Base-by-base conservation (phyloP, 1,284 basidiomycete species). In the Fomes fomentarius region DNA sequence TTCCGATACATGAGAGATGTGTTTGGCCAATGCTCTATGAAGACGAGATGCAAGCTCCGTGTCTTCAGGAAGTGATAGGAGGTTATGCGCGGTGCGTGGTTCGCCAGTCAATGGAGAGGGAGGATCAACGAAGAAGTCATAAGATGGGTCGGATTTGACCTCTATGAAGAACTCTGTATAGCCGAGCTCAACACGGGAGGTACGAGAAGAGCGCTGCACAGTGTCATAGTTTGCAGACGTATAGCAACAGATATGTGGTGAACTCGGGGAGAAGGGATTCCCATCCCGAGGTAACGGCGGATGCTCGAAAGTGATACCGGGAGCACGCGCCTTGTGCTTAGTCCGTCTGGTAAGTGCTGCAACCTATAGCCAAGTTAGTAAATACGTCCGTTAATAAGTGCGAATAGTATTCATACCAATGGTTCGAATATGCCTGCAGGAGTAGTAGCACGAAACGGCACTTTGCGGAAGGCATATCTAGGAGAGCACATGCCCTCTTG, bases 161-260 rank as follows among this genome's bases (percentile, higher is more conserved):
- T 51, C 42, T 10, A 56, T 56, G 40, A 56, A 51, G 19, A 51
- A 19, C 17, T 50, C 54, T n/a, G 54, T 34, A 30, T 43, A 56
- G 4, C 54, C 54, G 1, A 56, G 38, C 24, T 47, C 44, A 1
- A 30, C 21, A 10, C 54, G 43, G 6, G 49, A 38, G 5, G 31
- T n/a, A 12, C 10, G 11, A 12, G 7, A 6, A 1, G 44, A 12
- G 1, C 17, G 24, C 5, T 21, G 34, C 15, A 50, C 48, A 1
- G n/a, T n/a, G 1, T 50, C 22, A 12, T 46, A 3, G 21, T 50
- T 34, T 4, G 15, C 9, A 12, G 28, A 17, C 8, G 48, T 19
- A 31, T 50, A 50, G 33, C 47, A 50, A 22, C 11, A 37, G 6
- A 55, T 42, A 31, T 55, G 43, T 4, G 54, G 54, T 21, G 37